Evolutionary conservation across 768 basidiomycete species (phyloP).

Genomic region (Ramaria sp.): DNA sequence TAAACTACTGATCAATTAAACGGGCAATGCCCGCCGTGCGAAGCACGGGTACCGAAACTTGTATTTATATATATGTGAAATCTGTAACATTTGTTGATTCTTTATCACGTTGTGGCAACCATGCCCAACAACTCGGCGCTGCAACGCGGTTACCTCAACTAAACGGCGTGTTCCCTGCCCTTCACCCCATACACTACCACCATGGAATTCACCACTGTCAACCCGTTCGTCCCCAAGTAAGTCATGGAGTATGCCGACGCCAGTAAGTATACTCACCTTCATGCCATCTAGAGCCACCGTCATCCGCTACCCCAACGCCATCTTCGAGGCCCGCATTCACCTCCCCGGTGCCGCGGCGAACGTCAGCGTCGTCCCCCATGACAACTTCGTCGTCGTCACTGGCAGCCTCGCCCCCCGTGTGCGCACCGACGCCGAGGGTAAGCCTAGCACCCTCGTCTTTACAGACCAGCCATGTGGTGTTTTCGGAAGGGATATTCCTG

Average conservation of each 20-base stretch:
- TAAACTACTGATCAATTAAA: too few species aligned
- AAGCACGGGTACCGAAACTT: too few species aligned
- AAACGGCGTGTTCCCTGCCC: too few species aligned
- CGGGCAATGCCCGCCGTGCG: too few species aligned
- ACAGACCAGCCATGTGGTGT: constrained; percentile 2
- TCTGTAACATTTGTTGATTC: too few species aligned
- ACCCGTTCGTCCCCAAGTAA: constrained; percentile 5
- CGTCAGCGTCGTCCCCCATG: not conserved
- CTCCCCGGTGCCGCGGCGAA: not conserved
- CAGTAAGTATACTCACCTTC: not conserved
- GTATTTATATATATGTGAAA: too few species aligned
- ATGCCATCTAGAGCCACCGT: not conserved
- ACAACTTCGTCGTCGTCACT: not conserved
- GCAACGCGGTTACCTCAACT: too few species aligned
- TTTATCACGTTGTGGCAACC: too few species aligned
- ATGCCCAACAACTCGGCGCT: too few species aligned
- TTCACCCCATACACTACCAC: not conserved
- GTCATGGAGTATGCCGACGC: not conserved
- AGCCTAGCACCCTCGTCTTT: not conserved
- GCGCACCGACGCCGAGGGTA: not conserved
- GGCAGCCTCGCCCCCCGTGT: not conserved
- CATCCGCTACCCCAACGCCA: not conserved
- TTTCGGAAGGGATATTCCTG: not conserved
- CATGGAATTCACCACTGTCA: constrained; percentile 5
- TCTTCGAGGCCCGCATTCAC: constrained; percentile 2